Conservation (phyloP, 2,329 filamentous ascomycete species). For the Aspergillus fumigatiaffinis region DNA sequence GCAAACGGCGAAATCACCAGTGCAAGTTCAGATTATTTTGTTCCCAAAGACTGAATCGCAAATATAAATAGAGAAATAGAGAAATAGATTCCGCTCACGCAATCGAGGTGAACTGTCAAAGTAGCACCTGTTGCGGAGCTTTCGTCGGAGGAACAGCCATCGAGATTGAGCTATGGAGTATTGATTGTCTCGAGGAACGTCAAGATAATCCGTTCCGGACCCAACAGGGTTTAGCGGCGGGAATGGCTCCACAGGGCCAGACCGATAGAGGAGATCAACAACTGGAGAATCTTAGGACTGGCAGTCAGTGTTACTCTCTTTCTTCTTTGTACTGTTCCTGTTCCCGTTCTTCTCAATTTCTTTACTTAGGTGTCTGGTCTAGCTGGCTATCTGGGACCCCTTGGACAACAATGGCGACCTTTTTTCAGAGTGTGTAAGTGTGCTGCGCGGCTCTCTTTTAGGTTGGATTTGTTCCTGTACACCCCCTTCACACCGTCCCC, state of each 20-base stretch:
- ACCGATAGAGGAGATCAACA: constrained; percentile 10
- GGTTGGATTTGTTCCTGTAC: constrained; percentile 2
- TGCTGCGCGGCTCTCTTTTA: background rate
- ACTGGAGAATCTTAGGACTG: background rate
- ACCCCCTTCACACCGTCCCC: constrained; percentile 14
- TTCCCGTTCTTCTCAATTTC: constrained; percentile 1
- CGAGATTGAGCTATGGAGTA: background rate
- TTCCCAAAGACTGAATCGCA: background rate
- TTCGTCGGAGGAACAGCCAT: background rate
- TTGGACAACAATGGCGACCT: constrained; percentile 41
- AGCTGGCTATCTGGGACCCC: constrained; percentile 9
- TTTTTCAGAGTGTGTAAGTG: constrained; percentile 50
- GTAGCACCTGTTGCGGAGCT: background rate
- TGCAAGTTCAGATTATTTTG: background rate
- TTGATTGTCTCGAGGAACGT: constrained; percentile 5
- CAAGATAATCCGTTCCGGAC: constrained; percentile 22
- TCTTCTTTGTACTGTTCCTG: constrained; percentile 1
- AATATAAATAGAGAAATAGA: background rate
- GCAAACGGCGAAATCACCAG: background rate
- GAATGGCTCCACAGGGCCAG: constrained; percentile 18
- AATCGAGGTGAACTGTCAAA: background rate
- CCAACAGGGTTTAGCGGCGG: constrained; percentile 19
- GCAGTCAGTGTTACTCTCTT: background rate
- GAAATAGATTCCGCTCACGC: background rate
- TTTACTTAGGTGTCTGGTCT: background rate